Percentiles rank a stretch among this genome's conserved stretches.
phyloP scores from a whole-genome alignment of 441 rosid species.

The Adansonia grandidieri region DNA sequence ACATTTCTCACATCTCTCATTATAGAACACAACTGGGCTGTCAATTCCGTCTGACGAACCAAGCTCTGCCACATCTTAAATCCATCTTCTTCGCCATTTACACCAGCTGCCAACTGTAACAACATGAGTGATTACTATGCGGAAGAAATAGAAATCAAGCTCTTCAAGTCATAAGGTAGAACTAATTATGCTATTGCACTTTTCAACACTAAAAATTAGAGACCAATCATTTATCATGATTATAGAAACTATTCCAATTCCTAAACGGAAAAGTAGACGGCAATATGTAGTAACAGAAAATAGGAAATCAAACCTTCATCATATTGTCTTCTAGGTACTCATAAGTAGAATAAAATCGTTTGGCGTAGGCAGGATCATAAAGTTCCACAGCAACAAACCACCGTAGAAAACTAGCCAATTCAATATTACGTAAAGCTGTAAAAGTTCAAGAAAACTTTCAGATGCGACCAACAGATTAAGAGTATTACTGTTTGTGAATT shows the following conservation, averaged over 20 bases:
- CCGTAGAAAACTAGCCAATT: constrained; percentile 93
- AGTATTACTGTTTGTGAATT: background rate
- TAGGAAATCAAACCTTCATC: constrained; percentile 61
- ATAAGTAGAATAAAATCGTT: constrained; percentile 77
- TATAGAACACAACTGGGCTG: constrained; percentile 91
- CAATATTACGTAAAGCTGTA: constrained; percentile 83
- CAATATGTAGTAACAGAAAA: constrained; percentile 8
- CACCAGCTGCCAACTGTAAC: constrained; percentile 67
- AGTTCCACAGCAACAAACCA: constrained; percentile 97
- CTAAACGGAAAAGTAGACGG: constrained; percentile 12
- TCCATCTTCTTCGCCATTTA: constrained; percentile 77
- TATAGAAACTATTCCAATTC: background rate
- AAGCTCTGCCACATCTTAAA: constrained; percentile 84
- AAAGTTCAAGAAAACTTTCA: constrained; percentile 38
- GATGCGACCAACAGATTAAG: constrained; percentile 27
- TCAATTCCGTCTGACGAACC: constrained; percentile 92
- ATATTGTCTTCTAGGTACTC: constrained; percentile 79
- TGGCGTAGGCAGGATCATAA: constrained; percentile 78
- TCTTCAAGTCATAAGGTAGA: constrained; percentile 7
- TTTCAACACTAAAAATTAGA: background rate
- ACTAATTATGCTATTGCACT: background rate
- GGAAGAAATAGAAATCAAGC: constrained; percentile 16
- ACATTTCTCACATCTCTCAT: constrained; percentile 91
- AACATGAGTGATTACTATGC: constrained; percentile 29
- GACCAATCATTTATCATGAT: background rate